A percentile compares a stretch with the other conserved stretches of the same genome.
phyloP scores from a whole-genome alignment of 305 asterid species.

The Fraxinus sp. region DNA sequence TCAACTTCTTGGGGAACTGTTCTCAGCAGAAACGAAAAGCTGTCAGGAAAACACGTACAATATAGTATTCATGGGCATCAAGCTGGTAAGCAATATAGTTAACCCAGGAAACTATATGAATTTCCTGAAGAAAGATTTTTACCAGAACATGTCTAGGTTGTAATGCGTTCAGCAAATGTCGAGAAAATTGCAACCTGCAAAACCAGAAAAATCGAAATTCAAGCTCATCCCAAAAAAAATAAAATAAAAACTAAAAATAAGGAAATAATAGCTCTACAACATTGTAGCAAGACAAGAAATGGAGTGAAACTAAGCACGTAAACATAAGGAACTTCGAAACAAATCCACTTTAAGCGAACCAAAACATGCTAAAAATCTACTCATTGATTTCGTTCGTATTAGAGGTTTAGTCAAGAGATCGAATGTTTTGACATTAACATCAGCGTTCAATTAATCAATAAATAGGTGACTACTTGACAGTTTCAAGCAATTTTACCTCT shows the following conservation, averaged over 20 bases:
- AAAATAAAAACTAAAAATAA: neutral
- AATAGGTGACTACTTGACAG: neutral
- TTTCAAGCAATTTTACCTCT: neutral
- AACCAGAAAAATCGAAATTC: slow-evolving; percentile 11
- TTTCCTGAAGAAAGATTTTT: slow-evolving; percentile 9
- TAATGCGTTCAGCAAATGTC: slow-evolving; percentile 49
- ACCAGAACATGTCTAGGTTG: slow-evolving; percentile 76
- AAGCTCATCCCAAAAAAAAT: neutral
- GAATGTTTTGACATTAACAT: neutral
- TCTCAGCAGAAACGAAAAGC: slow-evolving; percentile 15
- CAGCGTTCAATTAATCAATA: neutral
- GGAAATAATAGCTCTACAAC: neutral
- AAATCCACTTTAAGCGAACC: neutral
- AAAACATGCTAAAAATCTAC: neutral
- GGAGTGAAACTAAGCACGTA: neutral
- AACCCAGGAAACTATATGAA: slow-evolving; percentile 2
- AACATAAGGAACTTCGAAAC: neutral
- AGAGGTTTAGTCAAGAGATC: neutral
- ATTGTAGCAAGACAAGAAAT: neutral
- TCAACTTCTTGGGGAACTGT: slow-evolving; percentile 66
- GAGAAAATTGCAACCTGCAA: slow-evolving; percentile 50
- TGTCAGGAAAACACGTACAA: neutral
- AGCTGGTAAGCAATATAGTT: neutral
- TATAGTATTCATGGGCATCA: neutral
- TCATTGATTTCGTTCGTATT: neutral